Percentiles rank a stretch among this genome's conserved stretches.
Evolutionary conservation across 2,329 filamentous ascomycete genomes (phyloP).

Genomic region (Macrophomina pseudophaseolina): DNA sequence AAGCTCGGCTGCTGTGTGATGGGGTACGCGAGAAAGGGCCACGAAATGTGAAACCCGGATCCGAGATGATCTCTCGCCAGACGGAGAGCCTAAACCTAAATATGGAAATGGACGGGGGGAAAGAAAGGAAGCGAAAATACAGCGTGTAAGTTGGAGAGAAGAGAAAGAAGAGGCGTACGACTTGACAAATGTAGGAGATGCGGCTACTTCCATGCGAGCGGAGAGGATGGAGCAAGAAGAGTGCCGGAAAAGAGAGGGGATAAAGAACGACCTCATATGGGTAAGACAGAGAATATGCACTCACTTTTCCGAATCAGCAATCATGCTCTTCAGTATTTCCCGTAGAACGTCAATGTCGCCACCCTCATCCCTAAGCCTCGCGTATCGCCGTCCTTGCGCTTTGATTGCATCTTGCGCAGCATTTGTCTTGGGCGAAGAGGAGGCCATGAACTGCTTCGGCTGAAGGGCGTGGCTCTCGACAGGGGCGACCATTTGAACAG

Average conservation of each 20-base stretch:
- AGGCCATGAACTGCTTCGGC: constrained; percentile 13
- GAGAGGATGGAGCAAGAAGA: neutral
- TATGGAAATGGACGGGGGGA: constrained; percentile 2
- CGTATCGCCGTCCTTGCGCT: constrained; percentile 10
- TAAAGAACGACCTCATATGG: neutral
- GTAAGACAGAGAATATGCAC: neutral
- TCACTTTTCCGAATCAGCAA: constrained; percentile 17
- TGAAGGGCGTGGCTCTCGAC: constrained; percentile 16
- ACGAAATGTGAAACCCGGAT: constrained; percentile 21
- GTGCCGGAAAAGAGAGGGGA: neutral
- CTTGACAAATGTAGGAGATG: neutral
- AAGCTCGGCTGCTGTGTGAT: constrained; percentile 11
- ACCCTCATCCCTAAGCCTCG: constrained; percentile 14
- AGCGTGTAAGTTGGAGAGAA: neutral
- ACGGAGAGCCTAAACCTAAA: constrained; percentile 20
- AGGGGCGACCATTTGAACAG: constrained; percentile 17
- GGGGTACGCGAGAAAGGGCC: neutral
- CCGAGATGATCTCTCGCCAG: constrained; percentile 22
- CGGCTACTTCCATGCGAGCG: too few species aligned
- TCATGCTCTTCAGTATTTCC: constrained; percentile 4
- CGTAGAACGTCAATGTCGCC: constrained; percentile 12
- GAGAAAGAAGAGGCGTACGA: neutral
- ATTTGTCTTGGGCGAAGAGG: constrained; percentile 3
- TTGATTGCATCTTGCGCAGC: constrained; percentile 21
- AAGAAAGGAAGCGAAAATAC: neutral